Conservation (phyloP, 345 rosid genomes). For the Euphorbia lathyris region DNA sequence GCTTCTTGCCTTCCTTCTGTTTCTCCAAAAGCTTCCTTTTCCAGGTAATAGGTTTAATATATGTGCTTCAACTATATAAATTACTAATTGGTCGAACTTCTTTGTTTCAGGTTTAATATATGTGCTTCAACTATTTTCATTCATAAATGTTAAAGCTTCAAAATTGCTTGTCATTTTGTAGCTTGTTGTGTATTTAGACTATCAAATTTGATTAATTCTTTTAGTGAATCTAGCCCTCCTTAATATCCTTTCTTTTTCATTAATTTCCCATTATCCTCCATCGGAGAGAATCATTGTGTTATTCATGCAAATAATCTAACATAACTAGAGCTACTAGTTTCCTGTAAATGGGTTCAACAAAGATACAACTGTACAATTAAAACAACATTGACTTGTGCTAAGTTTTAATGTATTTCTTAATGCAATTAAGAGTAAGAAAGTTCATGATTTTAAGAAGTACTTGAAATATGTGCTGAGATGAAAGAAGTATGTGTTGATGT, state of each 20-base stretch:
- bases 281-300: background rate
- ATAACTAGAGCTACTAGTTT: too few species aligned
- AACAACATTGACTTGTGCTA: background rate
- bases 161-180: background rate
- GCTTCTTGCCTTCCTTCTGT: too few species aligned
- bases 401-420: background rate
- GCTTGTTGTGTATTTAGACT: background rate
- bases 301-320: too few species aligned
- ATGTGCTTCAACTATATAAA: too few species aligned
- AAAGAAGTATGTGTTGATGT: background rate
- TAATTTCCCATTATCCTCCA: background rate
- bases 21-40: too few species aligned
- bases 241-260: background rate
- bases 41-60: too few species aligned
- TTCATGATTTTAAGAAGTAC: background rate
- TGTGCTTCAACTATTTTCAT: background rate
- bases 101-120: slow-evolving; percentile 70
- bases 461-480: background rate
- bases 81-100: slow-evolving; percentile 92
- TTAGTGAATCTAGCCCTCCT: too few species aligned
- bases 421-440: background rate
- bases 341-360: background rate
- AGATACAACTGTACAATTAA: background rate
- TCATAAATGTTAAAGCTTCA: background rate
- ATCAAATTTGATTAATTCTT: background rate